Evolutionary conservation across 148 eudicot genomes (phyloP).

Genomic region (Chenopodium quinoa): DNA sequence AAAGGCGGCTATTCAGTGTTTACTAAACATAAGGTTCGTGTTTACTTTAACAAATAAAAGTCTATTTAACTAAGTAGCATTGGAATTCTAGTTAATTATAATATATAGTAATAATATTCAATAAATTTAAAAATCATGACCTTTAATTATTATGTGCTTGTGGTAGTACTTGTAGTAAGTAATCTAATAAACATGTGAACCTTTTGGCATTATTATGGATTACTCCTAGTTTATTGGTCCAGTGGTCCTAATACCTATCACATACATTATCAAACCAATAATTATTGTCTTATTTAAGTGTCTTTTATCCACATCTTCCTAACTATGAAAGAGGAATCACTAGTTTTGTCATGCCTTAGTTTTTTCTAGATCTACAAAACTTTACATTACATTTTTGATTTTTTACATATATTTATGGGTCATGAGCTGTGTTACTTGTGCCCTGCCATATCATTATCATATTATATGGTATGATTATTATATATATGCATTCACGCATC

Average conservation of each 20-base stretch:
- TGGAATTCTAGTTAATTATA: neutral
- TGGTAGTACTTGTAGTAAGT: neutral
- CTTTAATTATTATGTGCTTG: neutral
- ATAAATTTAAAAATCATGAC: neutral
- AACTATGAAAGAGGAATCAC: constrained; percentile 7
- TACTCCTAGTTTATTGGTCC: neutral
- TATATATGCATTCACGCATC: neutral
- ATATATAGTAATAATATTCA: neutral
- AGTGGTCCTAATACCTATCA: constrained; percentile 23
- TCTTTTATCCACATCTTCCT: constrained; percentile 14
- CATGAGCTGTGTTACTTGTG: neutral
- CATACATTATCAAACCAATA: constrained; percentile 1
- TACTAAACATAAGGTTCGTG: neutral
- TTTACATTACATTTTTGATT: neutral
- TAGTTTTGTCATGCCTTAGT: constrained; percentile 1
- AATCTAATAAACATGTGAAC: constrained; percentile 20
- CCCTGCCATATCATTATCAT: neutral
- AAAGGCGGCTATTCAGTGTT: too few species aligned
- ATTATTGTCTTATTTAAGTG: constrained; percentile 23
- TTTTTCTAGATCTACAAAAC: constrained; percentile 1
- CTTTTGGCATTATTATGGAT: constrained; percentile 16
- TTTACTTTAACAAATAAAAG: neutral
- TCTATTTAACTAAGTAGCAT: neutral
- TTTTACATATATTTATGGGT: neutral
- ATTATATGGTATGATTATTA: neutral